Conservation (phyloP, 768 basidiomycete genomes). For the Suillus luteus region DNA sequence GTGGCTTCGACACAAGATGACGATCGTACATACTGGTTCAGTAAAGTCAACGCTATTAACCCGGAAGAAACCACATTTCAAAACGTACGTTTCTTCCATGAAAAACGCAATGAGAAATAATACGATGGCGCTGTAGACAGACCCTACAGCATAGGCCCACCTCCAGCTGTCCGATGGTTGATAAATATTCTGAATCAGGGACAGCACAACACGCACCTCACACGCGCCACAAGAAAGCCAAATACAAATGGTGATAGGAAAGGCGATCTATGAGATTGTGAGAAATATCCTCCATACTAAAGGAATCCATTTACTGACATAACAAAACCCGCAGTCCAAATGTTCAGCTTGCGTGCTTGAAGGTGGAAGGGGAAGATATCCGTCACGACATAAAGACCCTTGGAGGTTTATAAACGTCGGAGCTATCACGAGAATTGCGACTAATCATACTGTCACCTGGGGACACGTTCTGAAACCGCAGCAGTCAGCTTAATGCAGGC, state of each 20-base stretch:
- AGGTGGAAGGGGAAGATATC: constrained; percentile 58
- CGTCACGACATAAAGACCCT: constrained; percentile 49
- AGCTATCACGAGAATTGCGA: not conserved
- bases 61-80: not conserved
- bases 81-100: constrained; percentile 49
- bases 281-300: constrained; percentile 34
- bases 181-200: not conserved
- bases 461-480: constrained; percentile 44
- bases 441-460: constrained; percentile 44
- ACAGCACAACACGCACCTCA: constrained; percentile 23
- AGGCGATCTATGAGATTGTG: constrained; percentile 36
- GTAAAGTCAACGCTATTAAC: not conserved
- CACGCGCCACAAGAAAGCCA: constrained; percentile 30
- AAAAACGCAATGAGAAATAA: constrained; percentile 48
- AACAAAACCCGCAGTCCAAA: constrained; percentile 58
- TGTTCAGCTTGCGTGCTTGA: constrained; percentile 51
- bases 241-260: constrained; percentile 34
- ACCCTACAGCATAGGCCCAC: constrained; percentile 55
- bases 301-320: constrained; percentile 46
- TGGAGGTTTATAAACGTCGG: not conserved
- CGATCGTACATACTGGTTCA: constrained; percentile 49
- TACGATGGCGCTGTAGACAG: constrained; percentile 49
- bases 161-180: constrained; percentile 38
- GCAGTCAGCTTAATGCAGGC: not conserved
- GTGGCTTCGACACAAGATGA: constrained; percentile 21